Conservation (phyloP, 2,329 filamentous ascomycete genomes). For the Ophiosphaerella korrae region DNA sequence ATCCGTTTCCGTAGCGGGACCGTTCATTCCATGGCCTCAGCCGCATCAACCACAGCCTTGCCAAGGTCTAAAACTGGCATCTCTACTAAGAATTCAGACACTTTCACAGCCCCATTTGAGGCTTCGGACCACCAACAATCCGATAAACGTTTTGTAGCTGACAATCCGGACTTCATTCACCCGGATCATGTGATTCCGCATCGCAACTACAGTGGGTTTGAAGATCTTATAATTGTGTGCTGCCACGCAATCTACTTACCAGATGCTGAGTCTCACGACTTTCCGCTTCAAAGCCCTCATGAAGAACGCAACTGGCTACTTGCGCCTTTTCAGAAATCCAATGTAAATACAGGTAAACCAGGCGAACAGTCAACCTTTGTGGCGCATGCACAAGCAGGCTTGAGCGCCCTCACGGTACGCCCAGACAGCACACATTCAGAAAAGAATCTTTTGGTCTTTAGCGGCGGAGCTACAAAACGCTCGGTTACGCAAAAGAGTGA, state of each 20-base stretch:
- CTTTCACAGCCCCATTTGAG: slow-evolving; percentile 11
- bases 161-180: slow-evolving; percentile 30
- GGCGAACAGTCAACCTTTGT: slow-evolving; percentile 81
- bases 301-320: slow-evolving; percentile 65
- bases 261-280: slow-evolving; percentile 28
- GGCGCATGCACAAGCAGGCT: slow-evolving; percentile 71
- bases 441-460: slow-evolving; percentile 66
- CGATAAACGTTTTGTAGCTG: slow-evolving; percentile 4
- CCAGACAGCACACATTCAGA: slow-evolving; percentile 46
- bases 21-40: slow-evolving; percentile 31
- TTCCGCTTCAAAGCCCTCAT: slow-evolving; percentile 36
- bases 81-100: slow-evolving; percentile 10
- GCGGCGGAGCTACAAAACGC: slow-evolving; percentile 62
- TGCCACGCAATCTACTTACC: slow-evolving; percentile 77
- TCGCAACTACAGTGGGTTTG: slow-evolving; percentile 30
- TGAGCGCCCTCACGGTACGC: slow-evolving; percentile 57
- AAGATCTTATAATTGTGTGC: slow-evolving; percentile 75
- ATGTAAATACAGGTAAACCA: slow-evolving; percentile 47
- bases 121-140: slow-evolving; percentile 5
- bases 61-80: slow-evolving; percentile 37
- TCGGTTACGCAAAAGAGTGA: slow-evolving; percentile 40
- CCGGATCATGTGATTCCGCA: slow-evolving; percentile 36
- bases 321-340: slow-evolving; percentile 69
- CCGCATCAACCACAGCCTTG: slow-evolving; percentile 32
- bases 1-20: neutral